phyloP scores from a whole-genome alignment of 257 asterid genomes.

The Thymus mandschuricus region DNA sequence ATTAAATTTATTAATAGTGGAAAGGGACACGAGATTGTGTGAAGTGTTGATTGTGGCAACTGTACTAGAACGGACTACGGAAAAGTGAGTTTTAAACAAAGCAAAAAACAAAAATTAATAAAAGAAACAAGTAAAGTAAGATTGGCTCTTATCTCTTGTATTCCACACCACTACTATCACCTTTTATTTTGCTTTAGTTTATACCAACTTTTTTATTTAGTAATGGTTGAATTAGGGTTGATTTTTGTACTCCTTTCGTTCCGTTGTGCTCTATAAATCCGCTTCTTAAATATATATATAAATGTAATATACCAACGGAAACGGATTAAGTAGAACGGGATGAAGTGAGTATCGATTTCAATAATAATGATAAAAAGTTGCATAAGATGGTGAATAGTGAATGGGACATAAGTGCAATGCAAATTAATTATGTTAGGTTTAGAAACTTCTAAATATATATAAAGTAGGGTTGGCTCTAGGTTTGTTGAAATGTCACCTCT shows the following conservation, averaged over 20 bases:
- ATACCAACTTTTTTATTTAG: too few relatives aligned
- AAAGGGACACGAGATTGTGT: slow-evolving; percentile 18
- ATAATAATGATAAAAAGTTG: too few relatives aligned
- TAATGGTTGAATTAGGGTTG: too few relatives aligned
- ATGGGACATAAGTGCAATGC: too few relatives aligned
- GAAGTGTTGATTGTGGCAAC: not conserved
- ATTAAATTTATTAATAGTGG: not conserved
- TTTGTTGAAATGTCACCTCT: slow-evolving; percentile 24
- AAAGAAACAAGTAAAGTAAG: not conserved
- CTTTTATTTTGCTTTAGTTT: too few relatives aligned
- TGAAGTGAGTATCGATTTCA: too few relatives aligned
- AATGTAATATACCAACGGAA: too few relatives aligned
- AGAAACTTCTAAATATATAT: slow-evolving; percentile 19
- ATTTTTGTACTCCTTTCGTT: too few relatives aligned
- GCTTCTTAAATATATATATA: too few relatives aligned
- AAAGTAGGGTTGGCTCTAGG: slow-evolving; percentile 30
- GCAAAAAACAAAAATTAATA: not conserved
- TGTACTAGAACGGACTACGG: slow-evolving; percentile 36
- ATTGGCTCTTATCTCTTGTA: not conserved
- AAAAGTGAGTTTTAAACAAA: not conserved
- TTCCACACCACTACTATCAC: not conserved
- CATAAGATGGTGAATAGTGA: too few relatives aligned
- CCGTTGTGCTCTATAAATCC: too few relatives aligned
- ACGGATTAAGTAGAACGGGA: too few relatives aligned
- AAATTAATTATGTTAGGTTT: not conserved